Conservation (phyloP, 2,329 filamentous ascomycete genomes). For the Zasmidium cellare region DNA sequence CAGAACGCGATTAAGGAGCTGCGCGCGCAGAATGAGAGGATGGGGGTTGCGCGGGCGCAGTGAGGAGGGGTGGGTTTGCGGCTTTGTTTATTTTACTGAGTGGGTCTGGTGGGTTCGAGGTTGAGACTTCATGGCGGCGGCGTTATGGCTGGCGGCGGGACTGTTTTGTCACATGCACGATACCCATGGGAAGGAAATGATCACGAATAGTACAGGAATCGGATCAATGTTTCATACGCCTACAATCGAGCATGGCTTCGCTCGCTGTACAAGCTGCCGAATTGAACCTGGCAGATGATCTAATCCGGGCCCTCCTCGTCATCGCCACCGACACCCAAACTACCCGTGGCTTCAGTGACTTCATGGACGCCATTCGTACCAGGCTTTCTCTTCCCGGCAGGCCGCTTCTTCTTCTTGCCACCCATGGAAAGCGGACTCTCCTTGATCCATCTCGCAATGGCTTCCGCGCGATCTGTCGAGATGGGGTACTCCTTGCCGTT, state of each 20-base stretch:
- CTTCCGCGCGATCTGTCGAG: constrained; percentile 67
- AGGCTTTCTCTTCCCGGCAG: constrained; percentile 32
- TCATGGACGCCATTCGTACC: constrained; percentile 15
- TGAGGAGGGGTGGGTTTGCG: neutral
- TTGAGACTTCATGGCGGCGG: neutral
- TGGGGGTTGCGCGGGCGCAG: constrained; percentile 3
- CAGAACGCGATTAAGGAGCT: constrained; percentile 51
- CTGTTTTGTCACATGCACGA: neutral
- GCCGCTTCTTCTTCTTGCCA: constrained; percentile 36
- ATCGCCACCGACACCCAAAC: constrained; percentile 12
- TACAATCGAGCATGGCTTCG: neutral
- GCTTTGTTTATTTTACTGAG: neutral
- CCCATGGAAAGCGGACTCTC: constrained; percentile 46
- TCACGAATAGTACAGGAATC: neutral
- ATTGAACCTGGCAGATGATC: neutral
- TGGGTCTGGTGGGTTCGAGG: neutral
- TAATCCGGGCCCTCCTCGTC: constrained; percentile 28
- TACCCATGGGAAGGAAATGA: neutral
- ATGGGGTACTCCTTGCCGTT: constrained; percentile 69
- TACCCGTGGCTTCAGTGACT: constrained; percentile 5
- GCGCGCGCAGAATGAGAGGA: constrained; percentile 40
- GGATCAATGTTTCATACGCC: neutral
- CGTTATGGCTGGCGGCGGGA: neutral
- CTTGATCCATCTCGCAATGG: constrained; percentile 68
- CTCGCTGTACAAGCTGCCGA: neutral